phyloP scores from a whole-genome alignment of 495 filamentous ascomycete species.

The Lophiotrema nucula region DNA sequence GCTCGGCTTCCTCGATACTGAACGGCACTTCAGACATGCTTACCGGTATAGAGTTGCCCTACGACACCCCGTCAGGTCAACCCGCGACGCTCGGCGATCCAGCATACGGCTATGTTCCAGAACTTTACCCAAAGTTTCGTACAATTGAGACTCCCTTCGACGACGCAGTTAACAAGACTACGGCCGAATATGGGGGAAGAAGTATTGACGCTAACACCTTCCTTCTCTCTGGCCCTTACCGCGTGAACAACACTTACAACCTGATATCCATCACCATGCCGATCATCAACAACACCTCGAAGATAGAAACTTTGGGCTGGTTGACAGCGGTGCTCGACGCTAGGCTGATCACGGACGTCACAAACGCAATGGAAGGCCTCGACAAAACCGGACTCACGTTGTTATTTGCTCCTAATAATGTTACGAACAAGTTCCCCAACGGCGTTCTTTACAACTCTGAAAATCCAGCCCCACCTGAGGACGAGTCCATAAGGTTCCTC shows the following conservation, averaged over 20 bases:
- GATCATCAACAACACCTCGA: slow-evolving; percentile 61
- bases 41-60: slow-evolving; percentile 51
- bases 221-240: slow-evolving; percentile 66
- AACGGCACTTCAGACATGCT: slow-evolving; percentile 53
- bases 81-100: slow-evolving; percentile 57
- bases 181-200: slow-evolving; percentile 50
- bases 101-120: slow-evolving; percentile 61
- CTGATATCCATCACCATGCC: slow-evolving; percentile 79
- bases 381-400: slow-evolving; percentile 65
- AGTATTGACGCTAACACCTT: slow-evolving; percentile 52
- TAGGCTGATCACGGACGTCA: slow-evolving; percentile 55
- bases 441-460: slow-evolving; percentile 34
- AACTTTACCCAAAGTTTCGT: slow-evolving; percentile 73
- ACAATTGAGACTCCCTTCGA: slow-evolving; percentile 47
- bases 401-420: slow-evolving; percentile 62
- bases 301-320: slow-evolving; percentile 65
- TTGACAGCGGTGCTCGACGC: slow-evolving; percentile 71
- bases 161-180: slow-evolving; percentile 39
- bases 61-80: slow-evolving; percentile 55
- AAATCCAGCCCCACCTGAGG: slow-evolving; percentile 4
- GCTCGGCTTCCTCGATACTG: slow-evolving; percentile 57
- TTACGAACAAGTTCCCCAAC: slow-evolving; percentile 61
- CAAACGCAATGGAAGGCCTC: slow-evolving; percentile 64
- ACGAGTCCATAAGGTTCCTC: slow-evolving; percentile 43
- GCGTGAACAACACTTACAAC: slow-evolving; percentile 66